Evolutionary conservation across 2,329 filamentous ascomycete species (phyloP), one percentile per base, ranked within the genome.

Genomic region (Neodidymelliopsis sp.): DNA sequence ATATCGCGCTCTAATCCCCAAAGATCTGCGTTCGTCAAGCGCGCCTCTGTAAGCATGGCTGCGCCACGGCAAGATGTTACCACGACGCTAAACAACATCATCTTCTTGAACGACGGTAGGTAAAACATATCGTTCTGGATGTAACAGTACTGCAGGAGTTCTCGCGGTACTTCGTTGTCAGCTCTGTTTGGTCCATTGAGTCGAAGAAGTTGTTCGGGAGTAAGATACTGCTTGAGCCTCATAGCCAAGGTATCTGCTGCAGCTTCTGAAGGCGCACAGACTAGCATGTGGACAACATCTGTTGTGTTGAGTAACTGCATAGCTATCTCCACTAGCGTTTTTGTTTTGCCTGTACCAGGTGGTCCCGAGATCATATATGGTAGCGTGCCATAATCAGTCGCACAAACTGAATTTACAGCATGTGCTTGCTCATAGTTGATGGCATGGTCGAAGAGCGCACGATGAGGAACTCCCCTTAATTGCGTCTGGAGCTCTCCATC

Each of bases 321-420:
- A 8, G 76, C 72, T 40, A 69, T 69, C 58, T 80, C 78, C 13
- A 79, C 77, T 1, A 80, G 56, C 2, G 77, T 80, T 49, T 79
- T 80, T 7, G 79, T 81, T 57, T 81, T 81, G 0, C 79, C 78
- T 6, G 78, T 80, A n/a, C 79, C 79, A 9, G 78, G 78, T 8
- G 78, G 78, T 0, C 78, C 79, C 6, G 73, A 75, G 13, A 81
- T 76, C 8, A 80, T 66, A 53, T 75, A 80, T 3, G 78, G 77
- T 6, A 80, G 54, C 11, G 57, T 64, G 5, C 78, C 78, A 60
- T 77, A 80, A 11, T 74, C 65, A 27, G 69, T 60, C 10, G 59
- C 59, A 20, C 74, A 64, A 2, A 79, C 62, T 7, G 74, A 72
- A 24, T 77, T 70, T 6, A 80, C 73, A 1, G 76, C 76, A 57